Conservation (phyloP, 371 early-diverging fungal genomes). For the Syncephalastrum monosporum region DNA sequence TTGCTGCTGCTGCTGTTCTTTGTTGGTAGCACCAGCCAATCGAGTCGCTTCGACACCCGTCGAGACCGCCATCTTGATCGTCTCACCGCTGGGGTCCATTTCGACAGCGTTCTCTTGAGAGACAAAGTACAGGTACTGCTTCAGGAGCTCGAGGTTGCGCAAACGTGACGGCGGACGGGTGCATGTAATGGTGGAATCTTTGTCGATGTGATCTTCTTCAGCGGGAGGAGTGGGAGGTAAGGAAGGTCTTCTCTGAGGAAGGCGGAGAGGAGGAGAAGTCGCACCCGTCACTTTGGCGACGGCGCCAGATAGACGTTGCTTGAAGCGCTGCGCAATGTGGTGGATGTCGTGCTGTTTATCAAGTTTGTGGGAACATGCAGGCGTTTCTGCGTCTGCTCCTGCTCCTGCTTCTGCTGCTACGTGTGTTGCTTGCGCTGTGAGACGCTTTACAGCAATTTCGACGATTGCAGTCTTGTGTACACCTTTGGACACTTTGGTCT, state of each 20-base stretch:
- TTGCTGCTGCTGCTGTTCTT: not conserved
- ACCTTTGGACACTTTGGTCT: not conserved
- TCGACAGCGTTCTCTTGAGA: constrained; percentile 23
- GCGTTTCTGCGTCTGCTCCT: constrained; percentile 12
- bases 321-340: constrained; percentile 25
- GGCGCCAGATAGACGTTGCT: constrained; percentile 22
- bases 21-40: not conserved
- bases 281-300: constrained; percentile 7
- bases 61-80: constrained; percentile 6
- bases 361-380: constrained; percentile 4
- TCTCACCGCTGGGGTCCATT: constrained; percentile 9
- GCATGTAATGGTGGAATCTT: constrained; percentile 5
- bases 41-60: constrained; percentile 3
- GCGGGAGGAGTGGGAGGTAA: too few species aligned
- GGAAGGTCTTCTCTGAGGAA: not conserved
- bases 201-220: constrained; percentile 4
- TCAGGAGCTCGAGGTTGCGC: constrained; percentile 28
- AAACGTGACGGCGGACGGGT: constrained; percentile 12
- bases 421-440: too few species aligned
- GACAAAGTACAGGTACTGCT: constrained; percentile 39
- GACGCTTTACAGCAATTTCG: constrained; percentile 8
- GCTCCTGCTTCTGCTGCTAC: constrained; percentile 6
- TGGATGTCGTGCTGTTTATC: constrained; percentile 6
- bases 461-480: constrained; percentile 1
- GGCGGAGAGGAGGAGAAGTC: constrained; percentile 2